phyloP scores from a whole-genome alignment of 164 flowering plant species.

The Vitis rotundifolia region DNA sequence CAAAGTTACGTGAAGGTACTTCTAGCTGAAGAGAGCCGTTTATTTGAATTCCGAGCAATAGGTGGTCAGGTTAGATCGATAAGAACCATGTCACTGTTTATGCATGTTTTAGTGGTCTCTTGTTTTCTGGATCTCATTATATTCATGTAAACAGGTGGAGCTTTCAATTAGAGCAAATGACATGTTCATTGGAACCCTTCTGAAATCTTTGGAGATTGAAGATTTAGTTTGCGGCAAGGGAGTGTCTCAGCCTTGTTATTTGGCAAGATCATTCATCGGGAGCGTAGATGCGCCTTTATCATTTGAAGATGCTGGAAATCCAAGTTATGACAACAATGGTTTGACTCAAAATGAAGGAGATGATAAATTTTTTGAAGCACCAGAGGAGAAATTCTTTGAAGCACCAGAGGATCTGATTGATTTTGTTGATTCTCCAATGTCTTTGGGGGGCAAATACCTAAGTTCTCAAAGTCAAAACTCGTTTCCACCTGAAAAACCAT shows the following conservation, averaged over 20 bases:
- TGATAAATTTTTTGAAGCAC: constrained; percentile 88
- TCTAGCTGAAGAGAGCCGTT: constrained; percentile 64
- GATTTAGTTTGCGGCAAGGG: constrained; percentile 60
- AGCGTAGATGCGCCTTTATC: constrained; percentile 33
- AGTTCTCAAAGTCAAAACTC: constrained; percentile 15
- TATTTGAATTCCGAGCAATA: constrained; percentile 89
- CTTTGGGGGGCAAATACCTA: constrained; percentile 19
- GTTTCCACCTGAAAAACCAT: constrained; percentile 29
- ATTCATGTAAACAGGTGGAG: constrained; percentile 65
- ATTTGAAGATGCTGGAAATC: constrained; percentile 24
- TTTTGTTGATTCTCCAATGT: constrained; percentile 32
- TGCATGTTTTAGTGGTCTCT: background rate
- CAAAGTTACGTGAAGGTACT: constrained; percentile 55
- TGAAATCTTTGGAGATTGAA: constrained; percentile 89
- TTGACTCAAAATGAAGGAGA: constrained; percentile 59
- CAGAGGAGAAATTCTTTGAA: constrained; percentile 88
- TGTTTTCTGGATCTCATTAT: background rate
- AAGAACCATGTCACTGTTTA: background rate
- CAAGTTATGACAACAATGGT: constrained; percentile 32
- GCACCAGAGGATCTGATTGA: constrained; percentile 79
- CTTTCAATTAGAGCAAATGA: constrained; percentile 69
- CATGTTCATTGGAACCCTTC: constrained; percentile 80
- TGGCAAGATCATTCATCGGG: constrained; percentile 80
- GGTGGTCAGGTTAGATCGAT: constrained; percentile 78
- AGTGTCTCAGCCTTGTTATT: constrained; percentile 44